A percentile compares a stretch with the other conserved stretches of the same genome.
Evolutionary conservation across 805 yeast genomes (phyloP).

Genomic region (Komagataella phaffii): DNA sequence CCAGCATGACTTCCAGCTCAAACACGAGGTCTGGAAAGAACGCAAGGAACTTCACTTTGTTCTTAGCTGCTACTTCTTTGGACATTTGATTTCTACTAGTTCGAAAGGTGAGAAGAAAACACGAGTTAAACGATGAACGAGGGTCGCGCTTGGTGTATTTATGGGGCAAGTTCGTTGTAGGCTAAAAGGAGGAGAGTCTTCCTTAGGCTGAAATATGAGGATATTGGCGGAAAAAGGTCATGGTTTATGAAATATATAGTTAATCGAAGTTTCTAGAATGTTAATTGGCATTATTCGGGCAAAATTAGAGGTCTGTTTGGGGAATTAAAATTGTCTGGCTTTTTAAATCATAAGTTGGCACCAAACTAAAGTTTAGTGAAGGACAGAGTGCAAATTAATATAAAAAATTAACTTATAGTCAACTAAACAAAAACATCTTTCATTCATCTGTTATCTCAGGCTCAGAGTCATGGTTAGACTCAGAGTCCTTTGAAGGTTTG

Average conservation of each 20-base stretch:
- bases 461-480: neutral
- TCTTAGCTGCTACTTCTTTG: conserved; percentile 19
- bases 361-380: too few species aligned
- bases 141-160: neutral
- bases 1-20: conserved; percentile 53
- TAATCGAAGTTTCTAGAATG: neutral
- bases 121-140: neutral
- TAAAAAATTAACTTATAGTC: too few species aligned
- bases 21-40: conserved; percentile 69
- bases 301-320: neutral
- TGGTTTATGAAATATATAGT: neutral
- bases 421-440: too few species aligned
- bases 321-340: too few species aligned
- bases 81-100: neutral
- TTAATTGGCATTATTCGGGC: neutral
- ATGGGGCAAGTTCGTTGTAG: neutral
- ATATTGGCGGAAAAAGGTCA: neutral
- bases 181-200: neutral
- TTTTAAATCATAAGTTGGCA: too few species aligned
- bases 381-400: too few species aligned
- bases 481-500: neutral
- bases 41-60: conserved; percentile 41
- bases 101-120: neutral
- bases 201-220: neutral
- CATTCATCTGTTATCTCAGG: neutral